Base-by-base conservation (phyloP, 805 yeast genomes). In the Candida insectorum region DNA sequence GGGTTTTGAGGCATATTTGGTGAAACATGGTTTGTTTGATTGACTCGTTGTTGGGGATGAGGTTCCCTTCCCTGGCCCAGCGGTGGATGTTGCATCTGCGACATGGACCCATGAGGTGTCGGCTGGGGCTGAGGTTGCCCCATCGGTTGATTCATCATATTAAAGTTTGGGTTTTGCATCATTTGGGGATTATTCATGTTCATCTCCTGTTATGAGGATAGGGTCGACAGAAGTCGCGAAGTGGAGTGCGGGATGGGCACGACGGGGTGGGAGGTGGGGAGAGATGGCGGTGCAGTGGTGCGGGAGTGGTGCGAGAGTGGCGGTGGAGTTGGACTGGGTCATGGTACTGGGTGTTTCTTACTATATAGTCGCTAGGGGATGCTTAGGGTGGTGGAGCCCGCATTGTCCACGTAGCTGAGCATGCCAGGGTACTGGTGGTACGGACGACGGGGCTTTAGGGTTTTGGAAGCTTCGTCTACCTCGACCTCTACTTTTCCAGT, bases 371-470 rank as follows among this genome's bases (percentile, higher is more conserved):
- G n/a, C n/a, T n/a, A n/a, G n/a, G n/a, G n/a, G n/a, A n/a, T n/a
- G n/a, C n/a, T n/a, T n/a, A n/a, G n/a, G n/a, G n/a, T n/a, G n/a
- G n/a, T n/a, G n/a, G n/a, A n/a, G n/a, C n/a, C n/a, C n/a, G n/a
- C n/a, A n/a, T n/a, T n/a, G n/a, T n/a, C n/a, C n/a, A n/a, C n/a
- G 64, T 72, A 73, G 28, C 69, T 50, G 26, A 63, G 44, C 24
- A 75, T 50, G 4, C 73, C 79, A 5, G 68, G 65, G 47, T 75
- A 80, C 9, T 50, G 46, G 14, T 54, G 13, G n/a, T 53, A 45
- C 0, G 77, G 74, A 41, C 79, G 49, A 23, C 77, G 54, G 16
- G 59, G 60, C 46, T 65, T 62, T 6, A 44, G 43, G 18, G 47
- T 36, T 24, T 36, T 41, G 20, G 46, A 42, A 16, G 51, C 56